These are phyloP conservation scores for Gorgonomyces haynaldii DNA, from an alignment of 192 early-diverging fungal genomes.

Conservation along the genomic window DNA sequence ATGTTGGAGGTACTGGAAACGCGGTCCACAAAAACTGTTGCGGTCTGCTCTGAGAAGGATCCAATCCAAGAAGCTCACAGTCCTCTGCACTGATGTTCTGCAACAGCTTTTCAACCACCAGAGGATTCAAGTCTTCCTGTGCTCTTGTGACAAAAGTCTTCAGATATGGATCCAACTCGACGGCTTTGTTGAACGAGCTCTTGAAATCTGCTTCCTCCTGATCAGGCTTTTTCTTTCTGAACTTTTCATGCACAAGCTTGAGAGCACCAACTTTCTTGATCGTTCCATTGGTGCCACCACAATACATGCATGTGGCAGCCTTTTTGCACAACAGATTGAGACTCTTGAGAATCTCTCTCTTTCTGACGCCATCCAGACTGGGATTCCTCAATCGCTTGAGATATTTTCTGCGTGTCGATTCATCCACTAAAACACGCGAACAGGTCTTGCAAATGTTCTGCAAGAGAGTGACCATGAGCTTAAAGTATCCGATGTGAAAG, in stretches of 20 bases:
- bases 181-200: conserved; percentile 62
- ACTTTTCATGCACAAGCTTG: conserved; percentile 94
- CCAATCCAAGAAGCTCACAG: conserved; percentile 87
- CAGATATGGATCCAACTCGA: conserved; percentile 60
- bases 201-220: conserved; percentile 68
- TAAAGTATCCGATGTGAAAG: conserved; percentile 98
- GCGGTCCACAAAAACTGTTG: conserved; percentile 91
- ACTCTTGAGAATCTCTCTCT: conserved; percentile 65
- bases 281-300: conserved; percentile 68
- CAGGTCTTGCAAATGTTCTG: conserved; percentile 98
- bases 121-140: conserved; percentile 89
- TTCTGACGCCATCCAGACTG: conserved; percentile 69
- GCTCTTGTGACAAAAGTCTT: conserved; percentile 66
- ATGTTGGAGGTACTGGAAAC: conserved; percentile 88
- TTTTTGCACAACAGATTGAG: conserved; percentile 85
- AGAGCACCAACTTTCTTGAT: conserved; percentile 94
- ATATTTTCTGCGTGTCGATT: conserved; percentile 58
- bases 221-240: conserved; percentile 63
- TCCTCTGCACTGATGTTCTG: conserved; percentile 83
- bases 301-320: conserved; percentile 69
- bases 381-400: conserved; percentile 60
- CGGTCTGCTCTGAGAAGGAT: conserved; percentile 72
- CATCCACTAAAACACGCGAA: conserved; percentile 75
- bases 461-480: conserved; percentile 71
- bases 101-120: conserved; percentile 76